Evolutionary conservation across 805 yeast genomes (phyloP), one percentile per base, ranked within the genome.

Genomic region (Ogataea saltuana): DNA sequence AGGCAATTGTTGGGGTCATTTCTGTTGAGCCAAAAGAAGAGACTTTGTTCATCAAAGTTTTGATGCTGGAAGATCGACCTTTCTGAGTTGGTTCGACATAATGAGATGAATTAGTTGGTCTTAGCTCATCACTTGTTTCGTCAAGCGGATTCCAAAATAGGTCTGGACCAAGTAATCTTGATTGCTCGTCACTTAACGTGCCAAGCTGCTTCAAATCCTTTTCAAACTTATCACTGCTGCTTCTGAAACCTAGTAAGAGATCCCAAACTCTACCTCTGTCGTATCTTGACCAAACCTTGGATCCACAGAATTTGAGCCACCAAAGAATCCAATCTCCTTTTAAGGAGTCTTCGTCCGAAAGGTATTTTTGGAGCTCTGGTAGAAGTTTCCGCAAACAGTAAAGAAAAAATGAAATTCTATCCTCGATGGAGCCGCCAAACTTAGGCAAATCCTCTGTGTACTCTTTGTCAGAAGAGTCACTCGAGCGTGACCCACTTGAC

Each of bases 261-360:
- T 90, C 98, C 98, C 98, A 90, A 6, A 88, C 72, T 48, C 96
- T 72, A 10, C 93, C 96, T 40, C 97, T 67, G 63, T 88, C 96
- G 45, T 72, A 74, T 48, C 85, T 75, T 33, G 89, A 83, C 77
- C 95, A 80, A 6, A 84, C 88, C 63, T 86, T 86, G 11, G 93
- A 78, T 16, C 97, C 97, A 58, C 87, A 78, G 74, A 86, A 90
- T 59, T 88, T 88, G 50, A 90, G 70, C 97, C 97, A 90, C 96
- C 96, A 90, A 29, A 88, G 74, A 19, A 89, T 70, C 97, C 97
- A 90, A 58, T 83, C 89, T 53, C 87, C 93, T 49, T 85, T 88
- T 46, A 78, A 72, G 32, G 74, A 71, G 46, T 85, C 89, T 54
- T 90, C 97, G 56, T 88, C 95, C 28, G 80, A 81, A 49, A 90